Percentiles rank a stretch among this genome's conserved stretches.
Conservation (phyloP, 345 rosid genomes). For the Chamaenerion angustifolium region DNA sequence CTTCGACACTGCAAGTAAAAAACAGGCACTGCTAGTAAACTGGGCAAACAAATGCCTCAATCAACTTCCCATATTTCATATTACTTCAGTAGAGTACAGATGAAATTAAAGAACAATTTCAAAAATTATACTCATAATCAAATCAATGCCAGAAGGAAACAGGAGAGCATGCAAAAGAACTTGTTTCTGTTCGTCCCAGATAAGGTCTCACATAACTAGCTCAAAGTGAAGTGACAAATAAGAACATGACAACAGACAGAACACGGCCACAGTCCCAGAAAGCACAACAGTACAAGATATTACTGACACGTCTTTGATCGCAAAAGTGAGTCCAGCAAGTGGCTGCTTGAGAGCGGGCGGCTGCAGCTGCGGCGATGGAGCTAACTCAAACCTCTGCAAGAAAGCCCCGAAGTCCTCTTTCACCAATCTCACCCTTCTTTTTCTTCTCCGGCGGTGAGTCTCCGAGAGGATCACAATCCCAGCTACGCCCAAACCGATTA, state of each 20-base stretch:
- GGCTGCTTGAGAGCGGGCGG: constrained; percentile 75
- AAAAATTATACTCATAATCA: background rate
- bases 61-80: too few species aligned
- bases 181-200: background rate
- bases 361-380: constrained; percentile 73
- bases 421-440: constrained; percentile 13
- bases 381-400: constrained; percentile 49
- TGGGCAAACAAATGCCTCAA: too few species aligned
- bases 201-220: too few species aligned
- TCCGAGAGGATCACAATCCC: constrained; percentile 63
- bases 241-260: background rate
- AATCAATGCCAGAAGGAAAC: background rate
- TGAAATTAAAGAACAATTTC: too few species aligned
- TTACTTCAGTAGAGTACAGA: too few species aligned
- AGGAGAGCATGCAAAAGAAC: background rate
- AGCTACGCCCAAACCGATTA: constrained; percentile 64
- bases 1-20: too few species aligned
- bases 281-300: background rate
- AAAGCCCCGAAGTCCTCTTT: constrained; percentile 66
- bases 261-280: background rate
- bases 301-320: constrained; percentile 61
- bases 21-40: too few species aligned
- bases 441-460: constrained; percentile 48
- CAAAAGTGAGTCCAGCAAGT: constrained; percentile 60
- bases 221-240: too few species aligned